Conservation (phyloP, 352 stramenopile genomes). For the Phytophthora pisi region DNA sequence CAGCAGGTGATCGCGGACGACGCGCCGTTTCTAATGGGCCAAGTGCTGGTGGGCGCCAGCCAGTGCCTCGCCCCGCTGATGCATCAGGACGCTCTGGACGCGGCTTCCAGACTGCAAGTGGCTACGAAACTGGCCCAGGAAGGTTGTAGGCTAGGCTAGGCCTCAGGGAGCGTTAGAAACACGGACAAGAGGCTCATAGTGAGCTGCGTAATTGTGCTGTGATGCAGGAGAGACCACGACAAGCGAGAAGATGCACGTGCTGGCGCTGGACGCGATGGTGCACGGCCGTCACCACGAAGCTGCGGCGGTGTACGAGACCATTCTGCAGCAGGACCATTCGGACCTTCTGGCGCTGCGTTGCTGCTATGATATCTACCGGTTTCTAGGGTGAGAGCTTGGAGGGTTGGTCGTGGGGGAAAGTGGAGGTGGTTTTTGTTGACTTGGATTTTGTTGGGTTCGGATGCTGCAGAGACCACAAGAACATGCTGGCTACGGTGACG, state of each 20-base stretch:
- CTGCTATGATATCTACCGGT: constrained; percentile 76
- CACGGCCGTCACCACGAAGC: constrained; percentile 72
- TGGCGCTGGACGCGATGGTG: constrained; percentile 73
- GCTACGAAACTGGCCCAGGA: constrained; percentile 44
- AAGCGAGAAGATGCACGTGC: constrained; percentile 74
- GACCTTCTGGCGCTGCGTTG: constrained; percentile 83
- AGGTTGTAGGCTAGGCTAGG: constrained; percentile 3
- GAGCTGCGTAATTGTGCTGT: not conserved
- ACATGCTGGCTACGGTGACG: constrained; percentile 74
- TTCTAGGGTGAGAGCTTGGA: constrained; percentile 64
- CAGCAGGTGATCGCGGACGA: constrained; percentile 70
- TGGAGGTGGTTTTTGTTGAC: constrained; percentile 1
- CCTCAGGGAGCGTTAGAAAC: constrained; percentile 7
- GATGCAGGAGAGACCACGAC: constrained; percentile 32
- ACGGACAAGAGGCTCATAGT: constrained; percentile 6
- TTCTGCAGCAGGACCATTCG: constrained; percentile 65
- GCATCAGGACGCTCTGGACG: constrained; percentile 72
- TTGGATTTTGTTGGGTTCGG: not conserved
- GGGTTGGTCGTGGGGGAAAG: not conserved
- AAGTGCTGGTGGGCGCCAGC: constrained; percentile 80
- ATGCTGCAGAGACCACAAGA: constrained; percentile 69
- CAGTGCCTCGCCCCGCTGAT: constrained; percentile 69
- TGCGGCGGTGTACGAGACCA: constrained; percentile 78
- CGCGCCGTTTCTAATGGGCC: constrained; percentile 79
- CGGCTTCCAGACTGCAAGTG: constrained; percentile 33